phyloP scores from a whole-genome alignment of 495 filamentous ascomycete species.

The Sordaria brevicollis region DNA sequence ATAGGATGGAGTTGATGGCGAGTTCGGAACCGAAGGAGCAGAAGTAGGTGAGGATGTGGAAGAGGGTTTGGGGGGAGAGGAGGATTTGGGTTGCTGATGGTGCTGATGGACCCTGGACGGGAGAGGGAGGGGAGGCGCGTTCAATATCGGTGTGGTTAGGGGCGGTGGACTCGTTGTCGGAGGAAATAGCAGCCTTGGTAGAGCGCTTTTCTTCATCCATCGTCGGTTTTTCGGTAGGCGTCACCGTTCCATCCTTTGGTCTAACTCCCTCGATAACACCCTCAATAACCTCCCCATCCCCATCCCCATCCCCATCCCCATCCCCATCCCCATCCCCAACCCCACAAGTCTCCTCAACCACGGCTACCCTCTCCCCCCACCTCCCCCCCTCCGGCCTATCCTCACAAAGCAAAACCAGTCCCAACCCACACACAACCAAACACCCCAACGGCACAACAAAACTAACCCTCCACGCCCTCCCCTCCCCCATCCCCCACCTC shows the following conservation, averaged over 20 bases:
- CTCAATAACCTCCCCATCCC: neutral
- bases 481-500: conserved; percentile 41
- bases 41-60: conserved; percentile 62
- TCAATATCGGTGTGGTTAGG: conserved; percentile 18
- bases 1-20: conserved; percentile 74
- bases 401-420: conserved; percentile 63
- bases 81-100: conserved; percentile 48
- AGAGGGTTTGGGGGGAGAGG: conserved; percentile 55
- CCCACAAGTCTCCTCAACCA: conserved; percentile 26
- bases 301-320: neutral
- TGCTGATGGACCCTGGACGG: conserved; percentile 43
- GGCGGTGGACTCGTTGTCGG: conserved; percentile 22
- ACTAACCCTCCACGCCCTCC: conserved; percentile 73
- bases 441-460: conserved; percentile 79
- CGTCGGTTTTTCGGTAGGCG: neutral
- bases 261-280: no score
- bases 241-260: no score
- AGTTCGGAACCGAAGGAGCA: conserved; percentile 83
- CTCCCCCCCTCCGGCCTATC: conserved; percentile 76
- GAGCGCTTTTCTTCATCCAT: conserved; percentile 14
- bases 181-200: neutral
- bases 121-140: conserved; percentile 21
- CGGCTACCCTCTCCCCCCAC: conserved; percentile 68
- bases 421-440: conserved; percentile 52
- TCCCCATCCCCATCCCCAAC: neutral